A percentile compares a stretch with the other conserved stretches of the same genome.
phyloP scores from a whole-genome alignment of 1,284 basidiomycete genomes.

The Boletus hoseneyae region DNA sequence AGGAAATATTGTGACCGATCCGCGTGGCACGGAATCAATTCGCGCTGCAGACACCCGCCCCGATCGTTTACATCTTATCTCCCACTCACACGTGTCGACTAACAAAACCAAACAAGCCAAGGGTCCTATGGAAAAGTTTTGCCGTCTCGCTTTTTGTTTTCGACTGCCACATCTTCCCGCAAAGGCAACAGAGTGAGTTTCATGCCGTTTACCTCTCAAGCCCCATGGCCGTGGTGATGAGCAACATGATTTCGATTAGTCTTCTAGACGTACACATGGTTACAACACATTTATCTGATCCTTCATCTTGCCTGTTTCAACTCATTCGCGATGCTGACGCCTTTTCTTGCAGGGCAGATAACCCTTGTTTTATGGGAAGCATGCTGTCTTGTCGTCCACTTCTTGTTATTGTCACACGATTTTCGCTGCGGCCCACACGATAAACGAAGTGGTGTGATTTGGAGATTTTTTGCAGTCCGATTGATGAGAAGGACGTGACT shows the following conservation, averaged over 20 bases:
- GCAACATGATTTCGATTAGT: constrained; percentile 69
- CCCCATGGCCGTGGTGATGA: constrained; percentile 47
- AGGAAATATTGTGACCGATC: constrained; percentile 5
- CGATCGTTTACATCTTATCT: background rate
- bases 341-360: constrained; percentile 8
- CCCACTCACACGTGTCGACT: no score
- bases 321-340: constrained; percentile 12
- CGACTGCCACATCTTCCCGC: background rate
- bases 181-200: constrained; percentile 47
- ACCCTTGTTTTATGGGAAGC: background rate
- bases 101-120: constrained; percentile 17
- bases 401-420: no score
- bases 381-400: no score
- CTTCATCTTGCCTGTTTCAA: constrained; percentile 10
- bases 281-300: constrained; percentile 31
- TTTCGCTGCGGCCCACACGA: background rate
- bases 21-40: background rate
- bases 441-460: constrained; percentile 13
- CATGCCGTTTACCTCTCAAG: constrained; percentile 10
- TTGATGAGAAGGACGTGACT: background rate
- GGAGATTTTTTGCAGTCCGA: constrained; percentile 1
- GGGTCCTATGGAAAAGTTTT: no score
- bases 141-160: no score
- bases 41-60: background rate
- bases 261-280: constrained; percentile 64